Evolutionary conservation across 2,329 filamentous ascomycete genomes (phyloP).

Genomic region (Fusarium algeriense): DNA sequence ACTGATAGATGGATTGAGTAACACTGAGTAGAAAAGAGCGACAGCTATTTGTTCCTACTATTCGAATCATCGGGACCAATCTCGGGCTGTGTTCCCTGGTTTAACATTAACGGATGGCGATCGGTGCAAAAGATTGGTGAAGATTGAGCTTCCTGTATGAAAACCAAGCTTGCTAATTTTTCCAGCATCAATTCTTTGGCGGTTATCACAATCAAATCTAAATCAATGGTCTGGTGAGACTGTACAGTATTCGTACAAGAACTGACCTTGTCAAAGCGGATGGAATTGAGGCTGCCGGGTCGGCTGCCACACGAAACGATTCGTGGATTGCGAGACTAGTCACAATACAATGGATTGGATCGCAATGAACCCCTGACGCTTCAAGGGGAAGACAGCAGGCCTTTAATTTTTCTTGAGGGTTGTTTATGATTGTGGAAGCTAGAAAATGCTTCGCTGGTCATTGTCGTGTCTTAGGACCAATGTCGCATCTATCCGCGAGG

Average conservation of each 20-base stretch:
- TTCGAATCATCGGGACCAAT: neutral
- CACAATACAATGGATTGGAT: conserved; percentile 35
- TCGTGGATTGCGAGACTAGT: conserved; percentile 29
- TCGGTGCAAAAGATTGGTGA: conserved; percentile 10
- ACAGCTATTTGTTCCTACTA: conserved; percentile 1
- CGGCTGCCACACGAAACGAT: conserved; percentile 41
- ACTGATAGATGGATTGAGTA: conserved; percentile 32
- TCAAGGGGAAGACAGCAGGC: conserved; percentile 6
- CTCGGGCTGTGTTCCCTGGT: conserved; percentile 9
- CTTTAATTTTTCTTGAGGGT: neutral
- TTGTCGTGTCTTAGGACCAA: conserved; percentile 37
- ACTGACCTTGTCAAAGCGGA: conserved; percentile 10
- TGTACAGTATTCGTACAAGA: conserved; percentile 12
- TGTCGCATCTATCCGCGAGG: conserved; percentile 37
- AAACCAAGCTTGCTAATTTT: neutral
- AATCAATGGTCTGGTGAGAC: neutral
- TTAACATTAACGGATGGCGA: conserved; percentile 6
- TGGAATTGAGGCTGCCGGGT: conserved; percentile 42
- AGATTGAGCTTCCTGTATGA: neutral
- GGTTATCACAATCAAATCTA: conserved; percentile 22
- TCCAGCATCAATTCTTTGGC: conserved; percentile 1
- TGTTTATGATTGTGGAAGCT: conserved; percentile 3
- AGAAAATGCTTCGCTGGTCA: conserved; percentile 6
- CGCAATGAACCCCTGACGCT: conserved; percentile 27
- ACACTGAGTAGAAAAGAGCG: conserved; percentile 15